Evolutionary conservation across 2,329 filamentous ascomycete genomes (phyloP).

Genomic region (Graphium sp.): DNA sequence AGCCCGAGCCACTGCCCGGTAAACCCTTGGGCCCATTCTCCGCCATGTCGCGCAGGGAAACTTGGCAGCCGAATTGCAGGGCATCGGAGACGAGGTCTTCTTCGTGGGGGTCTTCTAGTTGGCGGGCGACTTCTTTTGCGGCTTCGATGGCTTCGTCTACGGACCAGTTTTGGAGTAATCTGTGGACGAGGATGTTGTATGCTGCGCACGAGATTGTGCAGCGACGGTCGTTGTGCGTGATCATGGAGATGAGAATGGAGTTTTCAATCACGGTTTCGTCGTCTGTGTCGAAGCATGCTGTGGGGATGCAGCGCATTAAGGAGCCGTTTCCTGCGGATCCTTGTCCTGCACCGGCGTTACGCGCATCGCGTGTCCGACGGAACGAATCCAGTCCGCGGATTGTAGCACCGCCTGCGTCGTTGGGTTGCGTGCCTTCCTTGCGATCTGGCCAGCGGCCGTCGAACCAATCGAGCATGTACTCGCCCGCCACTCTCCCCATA

Average conservation of each 20-base stretch:
- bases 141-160: conserved; percentile 12
- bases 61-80: conserved; percentile 11
- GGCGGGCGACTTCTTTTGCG: conserved; percentile 9
- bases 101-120: conserved; percentile 9
- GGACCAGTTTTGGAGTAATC: conserved; percentile 12
- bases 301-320: conserved; percentile 29
- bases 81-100: conserved; percentile 7
- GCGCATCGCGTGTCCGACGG: conserved; percentile 11
- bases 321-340: conserved; percentile 25
- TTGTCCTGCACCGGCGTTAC: conserved; percentile 17
- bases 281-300: conserved; percentile 19
- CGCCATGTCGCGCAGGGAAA: conserved; percentile 13
- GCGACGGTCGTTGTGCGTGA: conserved; percentile 19
- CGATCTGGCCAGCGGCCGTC: conserved; percentile 24
- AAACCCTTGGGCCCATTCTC: conserved; percentile 13
- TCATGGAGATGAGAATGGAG: conserved; percentile 17
- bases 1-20: conserved; percentile 16
- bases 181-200: conserved; percentile 19
- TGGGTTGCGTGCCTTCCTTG: conserved; percentile 12
- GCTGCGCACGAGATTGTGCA: conserved; percentile 19
- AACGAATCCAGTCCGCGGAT: conserved; percentile 15
- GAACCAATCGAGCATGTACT: conserved; percentile 22
- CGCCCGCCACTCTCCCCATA: conserved; percentile 16
- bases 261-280: conserved; percentile 12
- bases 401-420: conserved; percentile 23